These are phyloP conservation scores for Neoarthrinium moseri DNA, from an alignment of 2,329 filamentous ascomycete genomes.

Conservation along the genomic window DNA sequence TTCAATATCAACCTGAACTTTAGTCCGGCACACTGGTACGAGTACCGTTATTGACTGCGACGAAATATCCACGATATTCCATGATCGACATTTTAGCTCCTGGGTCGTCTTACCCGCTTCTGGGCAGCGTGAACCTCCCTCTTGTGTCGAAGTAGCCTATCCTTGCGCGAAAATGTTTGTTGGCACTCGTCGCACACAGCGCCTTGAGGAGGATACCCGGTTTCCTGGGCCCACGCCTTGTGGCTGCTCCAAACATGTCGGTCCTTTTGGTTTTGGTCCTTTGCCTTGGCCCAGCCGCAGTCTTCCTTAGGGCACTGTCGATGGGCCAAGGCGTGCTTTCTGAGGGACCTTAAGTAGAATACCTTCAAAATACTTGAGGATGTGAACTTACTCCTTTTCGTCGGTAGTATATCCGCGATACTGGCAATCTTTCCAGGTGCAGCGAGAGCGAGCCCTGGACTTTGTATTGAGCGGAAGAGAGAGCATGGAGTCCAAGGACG, in stretches of 20 bases:
- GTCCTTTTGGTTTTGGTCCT: constrained; percentile 1
- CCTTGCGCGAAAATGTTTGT: constrained; percentile 1
- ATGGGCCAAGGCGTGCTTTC: background rate
- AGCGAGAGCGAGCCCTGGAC: constrained; percentile 1
- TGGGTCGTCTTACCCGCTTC: background rate
- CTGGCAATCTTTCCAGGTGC: constrained; percentile 1
- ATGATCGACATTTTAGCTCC: background rate
- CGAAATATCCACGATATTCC: too few relatives aligned
- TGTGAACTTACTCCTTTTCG: background rate
- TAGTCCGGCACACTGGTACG: too few relatives aligned
- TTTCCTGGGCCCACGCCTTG: background rate
- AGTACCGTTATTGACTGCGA: too few relatives aligned
- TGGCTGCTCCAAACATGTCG: background rate
- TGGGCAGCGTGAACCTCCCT: background rate
- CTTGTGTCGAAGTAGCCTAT: background rate
- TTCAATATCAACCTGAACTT: too few relatives aligned
- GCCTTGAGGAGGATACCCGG: background rate
- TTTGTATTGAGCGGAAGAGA: background rate
- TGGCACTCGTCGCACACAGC: background rate
- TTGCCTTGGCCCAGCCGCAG: background rate
- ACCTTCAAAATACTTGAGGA: background rate
- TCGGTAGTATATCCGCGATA: background rate
- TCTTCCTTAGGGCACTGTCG: background rate
- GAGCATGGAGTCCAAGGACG: background rate
- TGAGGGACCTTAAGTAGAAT: background rate